A percentile compares a stretch with the other conserved stretches of the same genome.
Evolutionary conservation across 2,329 filamentous ascomycete species (phyloP).

Genomic region (Tolypocladium tropicale): DNA sequence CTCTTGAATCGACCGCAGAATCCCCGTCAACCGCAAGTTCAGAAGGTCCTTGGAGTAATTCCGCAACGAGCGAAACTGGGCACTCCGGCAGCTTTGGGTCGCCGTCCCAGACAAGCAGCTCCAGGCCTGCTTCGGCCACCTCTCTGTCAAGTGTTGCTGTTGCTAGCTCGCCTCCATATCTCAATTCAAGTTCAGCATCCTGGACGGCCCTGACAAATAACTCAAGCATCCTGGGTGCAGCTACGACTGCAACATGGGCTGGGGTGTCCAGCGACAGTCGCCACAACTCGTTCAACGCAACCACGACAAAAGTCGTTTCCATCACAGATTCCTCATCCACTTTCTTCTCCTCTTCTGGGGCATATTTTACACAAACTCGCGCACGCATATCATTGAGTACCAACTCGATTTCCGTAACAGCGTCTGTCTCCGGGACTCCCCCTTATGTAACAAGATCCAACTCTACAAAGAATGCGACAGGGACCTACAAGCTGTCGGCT

Average conservation of each 20-base stretch:
- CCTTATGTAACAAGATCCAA: background rate
- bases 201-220: background rate
- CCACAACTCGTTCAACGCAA: background rate
- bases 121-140: background rate
- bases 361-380: background rate
- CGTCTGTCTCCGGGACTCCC: background rate
- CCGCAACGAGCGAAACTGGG: background rate
- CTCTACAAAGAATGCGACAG: background rate
- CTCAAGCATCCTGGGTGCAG: background rate
- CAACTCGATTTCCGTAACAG: background rate
- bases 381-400: background rate
- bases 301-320: background rate
- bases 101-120: background rate
- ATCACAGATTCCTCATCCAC: background rate
- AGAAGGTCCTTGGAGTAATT: background rate
- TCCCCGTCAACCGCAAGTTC: background rate
- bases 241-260: background rate
- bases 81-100: background rate
- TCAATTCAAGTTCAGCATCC: background rate
- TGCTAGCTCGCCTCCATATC: background rate
- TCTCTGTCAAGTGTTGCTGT: background rate
- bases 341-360: background rate
- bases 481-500: background rate
- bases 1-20: slow-evolving; percentile 1
- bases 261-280: background rate